Conservation (phyloP, 495 filamentous ascomycete genomes). For the Chaetomium tenue region DNA sequence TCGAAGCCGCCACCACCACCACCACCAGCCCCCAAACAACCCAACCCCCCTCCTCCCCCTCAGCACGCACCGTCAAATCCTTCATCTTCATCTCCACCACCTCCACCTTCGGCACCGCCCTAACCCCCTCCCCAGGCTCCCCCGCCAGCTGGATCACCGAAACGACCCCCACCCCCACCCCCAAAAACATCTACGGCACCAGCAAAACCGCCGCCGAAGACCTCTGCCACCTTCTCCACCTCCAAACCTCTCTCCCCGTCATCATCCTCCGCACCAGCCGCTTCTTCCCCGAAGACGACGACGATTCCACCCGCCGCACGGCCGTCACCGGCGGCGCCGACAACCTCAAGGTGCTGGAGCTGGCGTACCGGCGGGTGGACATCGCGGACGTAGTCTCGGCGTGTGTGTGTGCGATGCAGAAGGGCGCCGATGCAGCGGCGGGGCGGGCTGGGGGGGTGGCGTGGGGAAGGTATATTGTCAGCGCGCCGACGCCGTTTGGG, state of each 20-base stretch:
- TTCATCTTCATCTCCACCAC: conserved; percentile 37
- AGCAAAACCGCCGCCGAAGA: conserved; percentile 36
- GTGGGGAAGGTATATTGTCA: conserved; percentile 31
- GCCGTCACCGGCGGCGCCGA: conserved; percentile 19
- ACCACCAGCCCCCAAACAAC: neutral
- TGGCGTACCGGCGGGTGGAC: conserved; percentile 35
- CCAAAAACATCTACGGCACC: conserved; percentile 38
- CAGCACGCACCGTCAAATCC: conserved; percentile 15
- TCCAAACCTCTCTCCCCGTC: conserved; percentile 17
- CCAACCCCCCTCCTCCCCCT: too few relatives aligned
- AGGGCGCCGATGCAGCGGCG: neutral
- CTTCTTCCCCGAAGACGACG: conserved; percentile 38
- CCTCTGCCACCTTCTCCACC: conserved; percentile 27
- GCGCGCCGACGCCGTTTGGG: conserved; percentile 28
- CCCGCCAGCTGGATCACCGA: conserved; percentile 35
- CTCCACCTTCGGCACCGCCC: conserved; percentile 32
- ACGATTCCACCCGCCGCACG: conserved; percentile 27
- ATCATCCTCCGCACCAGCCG: conserved; percentile 32
- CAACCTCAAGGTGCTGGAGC: conserved; percentile 36
- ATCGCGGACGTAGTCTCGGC: conserved; percentile 31
- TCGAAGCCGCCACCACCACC: conserved; percentile 19
- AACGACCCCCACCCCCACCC: conserved; percentile 17
- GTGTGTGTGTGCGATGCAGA: conserved; percentile 28
- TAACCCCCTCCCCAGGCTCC: conserved; percentile 17
- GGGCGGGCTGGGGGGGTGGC: neutral